phyloP scores from a whole-genome alignment of 2,329 filamentous ascomycete genomes.

The Magnaporthales sp. region DNA sequence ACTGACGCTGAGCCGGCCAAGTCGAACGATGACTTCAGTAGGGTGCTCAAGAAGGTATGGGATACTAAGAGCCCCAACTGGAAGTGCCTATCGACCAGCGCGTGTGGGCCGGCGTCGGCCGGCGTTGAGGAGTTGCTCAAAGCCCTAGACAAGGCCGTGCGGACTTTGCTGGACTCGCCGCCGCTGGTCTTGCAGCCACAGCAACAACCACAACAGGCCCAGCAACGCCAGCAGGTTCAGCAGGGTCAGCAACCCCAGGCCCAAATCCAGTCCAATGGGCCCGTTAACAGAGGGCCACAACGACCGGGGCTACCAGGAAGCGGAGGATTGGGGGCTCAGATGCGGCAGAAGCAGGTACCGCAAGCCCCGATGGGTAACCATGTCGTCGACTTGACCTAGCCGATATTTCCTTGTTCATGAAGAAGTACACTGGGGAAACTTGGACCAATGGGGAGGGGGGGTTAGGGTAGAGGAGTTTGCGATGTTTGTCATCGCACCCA shows the following conservation, averaged over 20 bases:
- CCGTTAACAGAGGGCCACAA: background rate
- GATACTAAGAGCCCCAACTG: slow-evolving; percentile 33
- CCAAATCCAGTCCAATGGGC: background rate
- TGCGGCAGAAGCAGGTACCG: slow-evolving; percentile 4
- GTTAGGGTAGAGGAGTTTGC: background rate
- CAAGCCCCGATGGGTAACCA: background rate
- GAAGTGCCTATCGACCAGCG: slow-evolving; percentile 37
- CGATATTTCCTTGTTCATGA: background rate
- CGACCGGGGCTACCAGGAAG: background rate
- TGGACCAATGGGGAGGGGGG: background rate
- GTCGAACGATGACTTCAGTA: slow-evolving; percentile 25
- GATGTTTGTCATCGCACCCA: background rate
- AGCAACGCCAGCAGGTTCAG: slow-evolving; percentile 3
- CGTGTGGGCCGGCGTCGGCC: slow-evolving; percentile 29
- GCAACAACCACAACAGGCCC: background rate
- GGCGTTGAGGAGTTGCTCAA: slow-evolving; percentile 36
- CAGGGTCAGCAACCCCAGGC: background rate
- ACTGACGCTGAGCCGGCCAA: slow-evolving; percentile 18
- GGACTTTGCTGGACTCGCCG: slow-evolving; percentile 19
- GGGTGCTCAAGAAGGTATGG: slow-evolving; percentile 36
- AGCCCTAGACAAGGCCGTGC: slow-evolving; percentile 37
- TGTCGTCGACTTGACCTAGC: slow-evolving; percentile 3
- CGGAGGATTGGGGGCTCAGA: background rate
- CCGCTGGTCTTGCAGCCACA: slow-evolving; percentile 3
- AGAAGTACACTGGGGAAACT: background rate